Percentiles rank a stretch among this genome's conserved stretches.
Conservation (phyloP, 1,284 basidiomycete genomes). For the Cerrena zonata region DNA sequence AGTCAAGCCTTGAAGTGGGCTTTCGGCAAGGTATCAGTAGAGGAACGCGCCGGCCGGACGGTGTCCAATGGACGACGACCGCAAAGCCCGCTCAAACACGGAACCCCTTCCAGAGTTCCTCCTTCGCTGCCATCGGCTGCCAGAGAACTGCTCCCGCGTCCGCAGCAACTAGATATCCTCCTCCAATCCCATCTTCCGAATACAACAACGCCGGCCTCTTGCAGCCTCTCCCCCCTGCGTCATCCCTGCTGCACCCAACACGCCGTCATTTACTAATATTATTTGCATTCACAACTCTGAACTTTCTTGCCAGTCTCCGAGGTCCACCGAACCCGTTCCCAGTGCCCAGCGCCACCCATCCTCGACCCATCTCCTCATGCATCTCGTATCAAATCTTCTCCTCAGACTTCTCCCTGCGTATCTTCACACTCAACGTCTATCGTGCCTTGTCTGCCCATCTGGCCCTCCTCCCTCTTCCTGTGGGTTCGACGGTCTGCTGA, state of each 20-base stretch:
- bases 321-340: background rate
- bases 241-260: no score
- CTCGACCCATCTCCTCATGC: conserved; percentile 7
- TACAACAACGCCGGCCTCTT: background rate
- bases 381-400: conserved; percentile 19
- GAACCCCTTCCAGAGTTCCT: conserved; percentile 18
- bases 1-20: conserved; percentile 15
- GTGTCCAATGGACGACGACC: conserved; percentile 25
- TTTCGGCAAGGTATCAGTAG: conserved; percentile 11
- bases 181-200: background rate
- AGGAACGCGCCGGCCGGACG: conserved; percentile 15
- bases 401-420: conserved; percentile 4
- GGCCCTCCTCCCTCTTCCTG: conserved; percentile 15
- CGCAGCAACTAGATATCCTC: conserved; percentile 17
- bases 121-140: conserved; percentile 18
- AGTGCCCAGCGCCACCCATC: background rate
- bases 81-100: conserved; percentile 25
- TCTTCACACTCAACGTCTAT: conserved; percentile 18
- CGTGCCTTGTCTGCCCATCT: conserved; percentile 15
- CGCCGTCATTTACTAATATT: no score
- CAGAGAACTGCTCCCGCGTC: conserved; percentile 21
- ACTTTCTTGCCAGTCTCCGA: background rate
- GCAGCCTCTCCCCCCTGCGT: background rate
- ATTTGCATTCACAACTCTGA: background rate
- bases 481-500: conserved; percentile 19